Base-by-base conservation (phyloP, 164 flowering plant species). In the Vitis amurensis region DNA sequence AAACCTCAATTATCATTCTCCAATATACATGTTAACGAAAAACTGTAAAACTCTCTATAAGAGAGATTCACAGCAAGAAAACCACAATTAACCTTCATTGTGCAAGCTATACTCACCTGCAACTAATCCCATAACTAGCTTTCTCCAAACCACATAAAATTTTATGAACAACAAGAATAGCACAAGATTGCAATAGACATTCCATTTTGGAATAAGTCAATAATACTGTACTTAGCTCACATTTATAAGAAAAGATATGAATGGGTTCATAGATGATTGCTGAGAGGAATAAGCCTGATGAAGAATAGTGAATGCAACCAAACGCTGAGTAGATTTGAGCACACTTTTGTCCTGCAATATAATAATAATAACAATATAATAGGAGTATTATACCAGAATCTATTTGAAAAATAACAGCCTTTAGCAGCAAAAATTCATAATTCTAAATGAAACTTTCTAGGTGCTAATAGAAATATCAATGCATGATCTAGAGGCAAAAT, bases 291-390 rank as follows among this genome's bases (percentile, higher is more conserved):
- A 91, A 23, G 85, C 59, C 68, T 85, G 93, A 74, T 83, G 80
- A 61, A 94, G 80, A 64, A 92, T 83, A 37, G 89, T 71, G 71
- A 88, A 83, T 59, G 89, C 98, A 62, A 89, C 73, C 80, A 94
- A 69, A 14, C 97, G 95, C 72, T 92, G 89, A 27, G 86, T 64
- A 23, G 87, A 68, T 66, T 69, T 81, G 55, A 94, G 89, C 83
- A 86, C 51, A 72, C 47, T 72, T 72, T 82, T 87, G 13, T 86
- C 88, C 97, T 93, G 89, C 76, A 79, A 70, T 8, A 63, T 73
- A 56, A 47, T 23, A 65, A 65, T 11, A 61, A 63, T 2, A 27
- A 11, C 48, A 19, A 6, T 5, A 61, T 8, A 61, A 31, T 13
- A 2, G 49, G 60, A 17, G 10, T 50, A 49, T 31, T 23, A 61